Evolutionary conservation across 345 rosid species (phyloP).

Genomic region (Citrus trifoliata): DNA sequence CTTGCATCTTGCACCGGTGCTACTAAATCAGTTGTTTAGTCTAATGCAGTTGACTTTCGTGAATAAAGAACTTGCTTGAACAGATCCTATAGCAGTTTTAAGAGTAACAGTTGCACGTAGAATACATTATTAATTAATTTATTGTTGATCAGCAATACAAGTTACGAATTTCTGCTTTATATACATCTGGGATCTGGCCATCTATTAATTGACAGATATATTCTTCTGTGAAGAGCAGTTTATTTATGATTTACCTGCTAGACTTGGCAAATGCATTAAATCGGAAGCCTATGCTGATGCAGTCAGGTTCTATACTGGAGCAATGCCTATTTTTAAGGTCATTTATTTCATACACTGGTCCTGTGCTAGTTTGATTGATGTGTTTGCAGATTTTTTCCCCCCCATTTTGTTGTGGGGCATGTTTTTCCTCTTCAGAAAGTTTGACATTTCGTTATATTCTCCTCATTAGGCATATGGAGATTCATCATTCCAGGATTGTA

Average conservation of each 20-base stretch:
- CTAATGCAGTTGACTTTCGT: neutral
- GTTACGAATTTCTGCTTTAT: neutral
- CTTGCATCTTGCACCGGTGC: neutral
- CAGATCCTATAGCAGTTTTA: neutral
- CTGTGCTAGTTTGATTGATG: neutral
- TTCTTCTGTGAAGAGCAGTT: conserved; percentile 73
- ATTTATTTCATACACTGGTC: neutral
- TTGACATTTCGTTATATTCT: conserved; percentile 13
- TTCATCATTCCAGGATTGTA: conserved; percentile 95
- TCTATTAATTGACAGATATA: conserved; percentile 35
- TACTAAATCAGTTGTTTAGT: neutral
- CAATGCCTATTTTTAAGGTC: conserved; percentile 98
- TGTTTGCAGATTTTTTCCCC: neutral
- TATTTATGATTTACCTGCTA: conserved; percentile 96
- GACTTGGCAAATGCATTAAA: conserved; percentile 91
- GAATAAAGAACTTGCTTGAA: neutral
- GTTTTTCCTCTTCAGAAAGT: conserved; percentile 1
- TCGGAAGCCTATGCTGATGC: conserved; percentile 96
- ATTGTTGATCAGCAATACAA: neutral
- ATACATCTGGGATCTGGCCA: neutral
- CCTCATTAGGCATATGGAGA: conserved; percentile 81
- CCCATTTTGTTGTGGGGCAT: neutral
- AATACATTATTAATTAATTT: neutral
- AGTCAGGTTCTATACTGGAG: conserved; percentile 90
- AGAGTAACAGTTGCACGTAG: neutral